A percentile compares a stretch with the other conserved stretches of the same genome.
phyloP scores from a whole-genome alignment of 2,329 filamentous ascomycete species.

The Erysiphe pulchra region DNA sequence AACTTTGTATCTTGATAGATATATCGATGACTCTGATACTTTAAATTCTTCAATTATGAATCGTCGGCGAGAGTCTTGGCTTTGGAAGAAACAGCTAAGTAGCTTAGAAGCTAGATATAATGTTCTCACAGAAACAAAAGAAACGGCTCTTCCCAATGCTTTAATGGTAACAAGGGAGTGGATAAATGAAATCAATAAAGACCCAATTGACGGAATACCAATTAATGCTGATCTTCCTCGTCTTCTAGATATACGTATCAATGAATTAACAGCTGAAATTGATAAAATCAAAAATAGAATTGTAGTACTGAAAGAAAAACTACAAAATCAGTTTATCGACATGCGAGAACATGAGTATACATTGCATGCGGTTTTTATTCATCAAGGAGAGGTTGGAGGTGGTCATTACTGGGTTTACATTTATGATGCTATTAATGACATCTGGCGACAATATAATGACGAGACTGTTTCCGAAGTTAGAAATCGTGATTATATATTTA shows the following conservation, averaged over 20 bases:
- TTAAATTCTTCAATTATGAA: constrained; percentile 31
- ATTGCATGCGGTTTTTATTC: constrained; percentile 81
- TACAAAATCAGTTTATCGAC: constrained; percentile 30
- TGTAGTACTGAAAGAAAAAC: constrained; percentile 15
- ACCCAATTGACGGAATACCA: constrained; percentile 17
- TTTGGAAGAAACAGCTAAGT: constrained; percentile 37
- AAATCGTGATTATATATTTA: constrained; percentile 41
- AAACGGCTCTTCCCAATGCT: constrained; percentile 10
- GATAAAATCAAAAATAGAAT: constrained; percentile 21
- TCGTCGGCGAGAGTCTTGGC: constrained; percentile 47
- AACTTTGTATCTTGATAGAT: constrained; percentile 66
- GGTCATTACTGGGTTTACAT: constrained; percentile 20
- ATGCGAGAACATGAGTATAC: constrained; percentile 46
- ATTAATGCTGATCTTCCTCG: constrained; percentile 17
- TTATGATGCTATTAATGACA: constrained; percentile 51
- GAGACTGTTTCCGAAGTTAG: constrained; percentile 44
- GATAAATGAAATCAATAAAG: constrained; percentile 19
- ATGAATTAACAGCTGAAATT: constrained; percentile 20
- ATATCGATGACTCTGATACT: constrained; percentile 38
- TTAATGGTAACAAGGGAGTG: constrained; percentile 15
- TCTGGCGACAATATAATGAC: constrained; percentile 94
- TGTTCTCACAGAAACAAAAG: constrained; percentile 6
- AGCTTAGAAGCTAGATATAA: constrained; percentile 20
- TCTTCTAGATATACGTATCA: constrained; percentile 20
- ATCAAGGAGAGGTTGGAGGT: constrained; percentile 37